A percentile compares a stretch with the other conserved stretches of the same genome.
Conservation (phyloP, 495 filamentous ascomycete genomes). For the Aspergillus wentii region DNA sequence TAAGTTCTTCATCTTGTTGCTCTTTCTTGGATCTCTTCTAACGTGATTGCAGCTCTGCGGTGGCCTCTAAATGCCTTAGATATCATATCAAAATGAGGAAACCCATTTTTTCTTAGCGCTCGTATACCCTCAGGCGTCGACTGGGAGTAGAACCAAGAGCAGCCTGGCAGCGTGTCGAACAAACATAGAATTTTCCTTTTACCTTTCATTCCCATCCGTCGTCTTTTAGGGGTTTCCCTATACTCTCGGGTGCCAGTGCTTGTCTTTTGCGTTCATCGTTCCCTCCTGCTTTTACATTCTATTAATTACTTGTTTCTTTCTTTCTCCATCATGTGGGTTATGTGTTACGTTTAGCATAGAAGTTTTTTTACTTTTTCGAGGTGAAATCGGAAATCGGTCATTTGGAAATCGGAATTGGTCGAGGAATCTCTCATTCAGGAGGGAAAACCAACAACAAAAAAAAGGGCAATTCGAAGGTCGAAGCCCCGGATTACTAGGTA, state of each 20-base stretch:
- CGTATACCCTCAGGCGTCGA: constrained; percentile 47
- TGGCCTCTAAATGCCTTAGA: constrained; percentile 31
- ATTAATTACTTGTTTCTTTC: constrained; percentile 10
- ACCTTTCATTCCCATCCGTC: constrained; percentile 13
- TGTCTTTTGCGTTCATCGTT: constrained; percentile 18
- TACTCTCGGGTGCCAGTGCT: constrained; percentile 16
- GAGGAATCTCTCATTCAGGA: too few species aligned
- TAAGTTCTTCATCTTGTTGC: constrained; percentile 11
- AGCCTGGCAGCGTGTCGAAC: constrained; percentile 37
- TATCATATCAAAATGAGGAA: constrained; percentile 18
- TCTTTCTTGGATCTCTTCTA: constrained; percentile 1
- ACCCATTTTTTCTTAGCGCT: constrained; percentile 42
- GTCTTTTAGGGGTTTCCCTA: constrained; percentile 12
- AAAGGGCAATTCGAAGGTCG: too few species aligned
- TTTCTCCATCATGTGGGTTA: constrained; percentile 19
- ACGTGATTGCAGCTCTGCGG: constrained; percentile 29
- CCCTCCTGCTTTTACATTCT: constrained; percentile 18
- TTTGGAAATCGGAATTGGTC: background rate
- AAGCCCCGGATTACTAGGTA: too few species aligned
- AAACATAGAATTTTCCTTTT: constrained; percentile 27
- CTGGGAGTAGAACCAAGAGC: constrained; percentile 36
- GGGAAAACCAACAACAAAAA: too few species aligned
- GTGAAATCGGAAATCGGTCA: background rate
- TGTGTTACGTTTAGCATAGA: constrained; percentile 30
- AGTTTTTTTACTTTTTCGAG: background rate